Conservation (phyloP, 2,329 filamentous ascomycete species). For the Zalaria sp. region DNA sequence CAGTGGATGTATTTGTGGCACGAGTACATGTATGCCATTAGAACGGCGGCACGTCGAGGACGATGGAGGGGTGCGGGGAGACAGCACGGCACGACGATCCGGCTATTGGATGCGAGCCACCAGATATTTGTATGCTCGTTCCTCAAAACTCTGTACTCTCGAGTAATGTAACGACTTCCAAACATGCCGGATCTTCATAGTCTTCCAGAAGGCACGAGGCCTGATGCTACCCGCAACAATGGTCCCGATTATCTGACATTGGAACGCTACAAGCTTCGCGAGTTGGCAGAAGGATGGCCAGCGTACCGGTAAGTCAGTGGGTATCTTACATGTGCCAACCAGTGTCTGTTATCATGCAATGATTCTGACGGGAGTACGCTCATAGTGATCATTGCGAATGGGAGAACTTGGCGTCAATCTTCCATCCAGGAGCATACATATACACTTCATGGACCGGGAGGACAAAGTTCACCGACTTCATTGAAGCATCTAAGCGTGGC, state of each 20-base stretch:
- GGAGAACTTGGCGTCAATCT: constrained; percentile 37
- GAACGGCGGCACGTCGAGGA: too few species aligned
- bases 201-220: constrained; percentile 4
- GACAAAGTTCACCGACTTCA: constrained; percentile 26
- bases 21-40: too few species aligned
- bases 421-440: constrained; percentile 33
- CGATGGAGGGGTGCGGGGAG: too few species aligned
- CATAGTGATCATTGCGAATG: constrained; percentile 33
- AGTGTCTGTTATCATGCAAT: constrained; percentile 5
- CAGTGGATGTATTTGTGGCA: too few species aligned
- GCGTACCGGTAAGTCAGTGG: constrained; percentile 23
- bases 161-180: not conserved
- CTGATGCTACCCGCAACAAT: constrained; percentile 30
- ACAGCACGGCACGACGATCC: too few species aligned
- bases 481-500: constrained; percentile 23
- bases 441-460: constrained; percentile 39
- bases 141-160: too few species aligned
- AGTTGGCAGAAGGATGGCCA: constrained; percentile 37
- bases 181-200: constrained; percentile 5
- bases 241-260: constrained; percentile 29
- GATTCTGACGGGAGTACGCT: not conserved
- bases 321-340: not conserved
- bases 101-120: too few species aligned
- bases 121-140: too few species aligned
- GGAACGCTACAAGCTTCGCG: constrained; percentile 33